Evolutionary conservation across 208 protist genomes (phyloP).

Genomic region (Trypanosoma vivax): DNA sequence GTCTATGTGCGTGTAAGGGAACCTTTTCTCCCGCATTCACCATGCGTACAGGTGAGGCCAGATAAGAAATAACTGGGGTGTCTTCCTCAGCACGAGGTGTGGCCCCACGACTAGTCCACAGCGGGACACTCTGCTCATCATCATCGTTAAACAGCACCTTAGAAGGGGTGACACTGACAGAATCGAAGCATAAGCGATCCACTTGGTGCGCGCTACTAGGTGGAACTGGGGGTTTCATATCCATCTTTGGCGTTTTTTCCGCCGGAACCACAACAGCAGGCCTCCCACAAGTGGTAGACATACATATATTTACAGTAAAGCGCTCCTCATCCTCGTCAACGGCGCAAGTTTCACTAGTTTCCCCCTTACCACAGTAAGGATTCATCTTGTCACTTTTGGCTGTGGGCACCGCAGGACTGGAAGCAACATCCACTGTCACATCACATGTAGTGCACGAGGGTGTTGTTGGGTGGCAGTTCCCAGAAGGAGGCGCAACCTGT

Average conservation of each 20-base stretch:
- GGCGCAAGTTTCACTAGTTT: not conserved
- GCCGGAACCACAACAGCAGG: slow-evolving; percentile 14
- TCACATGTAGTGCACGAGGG: no score
- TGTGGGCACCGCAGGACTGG: no score
- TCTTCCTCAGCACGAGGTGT: slow-evolving; percentile 5
- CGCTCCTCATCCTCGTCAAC: slow-evolving; percentile 16
- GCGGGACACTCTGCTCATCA: not conserved
- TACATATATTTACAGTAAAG: slow-evolving; percentile 25
- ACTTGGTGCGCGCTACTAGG: slow-evolving; percentile 4
- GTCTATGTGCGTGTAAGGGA: not conserved
- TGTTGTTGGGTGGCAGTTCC: no score
- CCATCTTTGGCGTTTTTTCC: slow-evolving; percentile 1
- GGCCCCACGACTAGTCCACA: slow-evolving; percentile 1
- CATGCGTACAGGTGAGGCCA: not conserved
- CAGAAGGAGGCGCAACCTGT: no score
- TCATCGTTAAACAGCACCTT: not conserved
- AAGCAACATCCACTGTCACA: no score
- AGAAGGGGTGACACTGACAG: not conserved
- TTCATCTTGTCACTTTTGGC: no score
- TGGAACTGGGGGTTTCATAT: slow-evolving; percentile 8
- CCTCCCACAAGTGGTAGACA: slow-evolving; percentile 2
- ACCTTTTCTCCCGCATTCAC: not conserved
- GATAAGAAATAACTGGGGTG: not conserved
- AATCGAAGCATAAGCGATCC: slow-evolving; percentile 19
- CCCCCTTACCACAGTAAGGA: not conserved